Base-by-base conservation (phyloP, 257 asterid genomes). In the Jacaranda mimosifolia region DNA sequence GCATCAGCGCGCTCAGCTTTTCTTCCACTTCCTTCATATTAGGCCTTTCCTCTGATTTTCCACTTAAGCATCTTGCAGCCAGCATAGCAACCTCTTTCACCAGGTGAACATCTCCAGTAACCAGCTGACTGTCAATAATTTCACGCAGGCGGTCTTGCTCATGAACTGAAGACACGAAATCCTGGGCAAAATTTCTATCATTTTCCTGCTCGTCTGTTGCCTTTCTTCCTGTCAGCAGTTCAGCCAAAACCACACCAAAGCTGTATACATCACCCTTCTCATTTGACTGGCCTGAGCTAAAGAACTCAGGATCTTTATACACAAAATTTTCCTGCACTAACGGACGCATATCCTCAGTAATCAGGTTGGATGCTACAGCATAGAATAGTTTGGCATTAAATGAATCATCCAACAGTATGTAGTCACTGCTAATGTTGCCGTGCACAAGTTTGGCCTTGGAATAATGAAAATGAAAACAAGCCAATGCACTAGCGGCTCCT, bases 401-500 rank as follows among this genome's bases (percentile, higher is more conserved):
- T 2, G 46, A 42, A 19, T 21, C 9, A 35, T 73, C 48, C 38
- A 73, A 15, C 18, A 73, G 11, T 7, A 73, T 46, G 62, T 32
- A 32, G 32, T 36, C 70, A 62, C 62, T 73, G 18, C 62, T 32
- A 3, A 60, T 15, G 56, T 46, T 62, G 7, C 78, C 62, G 21
- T 73, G 78, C 38, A 48, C 62, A 32, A 73, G 18, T 52, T 3
- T 58, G 60, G 15, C 18, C 45, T 18, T 38, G 32, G 32, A 26
- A 26, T 26, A 0, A 26, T 26, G 32, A 19, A 43, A n/a, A 59
- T 36, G 79, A 46, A 73, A 45, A 45, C 26, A 17, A 4, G 70
- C 78, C 39, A 73, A 8, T 62, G 60, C 78, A 38, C 70, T 60
- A 4, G 78, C 70, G 3, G 40, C 78, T 4, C 62, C 78, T 62